Conservation (phyloP, 208 protist genomes). For the Acanthamoeba rhysodes region DNA sequence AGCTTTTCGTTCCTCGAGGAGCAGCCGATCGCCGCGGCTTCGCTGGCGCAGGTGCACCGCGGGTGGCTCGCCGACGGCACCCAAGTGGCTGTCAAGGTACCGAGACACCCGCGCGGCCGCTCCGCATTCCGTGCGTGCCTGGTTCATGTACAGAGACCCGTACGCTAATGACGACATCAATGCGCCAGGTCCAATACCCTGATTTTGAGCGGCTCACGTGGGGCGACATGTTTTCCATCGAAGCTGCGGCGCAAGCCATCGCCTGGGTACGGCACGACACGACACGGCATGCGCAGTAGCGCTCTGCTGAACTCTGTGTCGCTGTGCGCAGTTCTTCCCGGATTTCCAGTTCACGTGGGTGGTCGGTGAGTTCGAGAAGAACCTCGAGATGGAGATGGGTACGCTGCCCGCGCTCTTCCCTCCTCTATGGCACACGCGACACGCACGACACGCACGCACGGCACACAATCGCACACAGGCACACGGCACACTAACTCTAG, state of each 20-base stretch:
- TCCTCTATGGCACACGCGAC: background rate
- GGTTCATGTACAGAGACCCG: too few species aligned
- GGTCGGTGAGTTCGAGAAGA: slow-evolving; percentile 89
- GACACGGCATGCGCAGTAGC: too few species aligned
- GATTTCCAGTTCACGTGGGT: slow-evolving; percentile 83
- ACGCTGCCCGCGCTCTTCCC: background rate
- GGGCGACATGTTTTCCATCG: slow-evolving; percentile 86
- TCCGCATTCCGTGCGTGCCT: slow-evolving; percentile 83
- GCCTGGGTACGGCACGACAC: slow-evolving; percentile 12
- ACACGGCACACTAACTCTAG: background rate
- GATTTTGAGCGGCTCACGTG: slow-evolving; percentile 65
- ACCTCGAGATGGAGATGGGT: slow-evolving; percentile 82
- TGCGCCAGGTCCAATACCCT: slow-evolving; percentile 76
- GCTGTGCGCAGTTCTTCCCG: slow-evolving; percentile 85
- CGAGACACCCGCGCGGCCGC: slow-evolving; percentile 78
- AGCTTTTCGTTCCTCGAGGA: slow-evolving; percentile 93
- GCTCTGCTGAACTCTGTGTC: slow-evolving; percentile 86
- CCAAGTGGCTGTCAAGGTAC: slow-evolving; percentile 97
- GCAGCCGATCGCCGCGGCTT: slow-evolving; percentile 95
- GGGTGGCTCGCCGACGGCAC: slow-evolving; percentile 82
- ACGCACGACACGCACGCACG: background rate
- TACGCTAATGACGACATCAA: background rate
- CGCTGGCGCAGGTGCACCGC: slow-evolving; percentile 94
- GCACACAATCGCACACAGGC: background rate
- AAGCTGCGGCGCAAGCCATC: slow-evolving; percentile 47